A percentile compares a stretch with the other conserved stretches of the same genome.
phyloP scores from a whole-genome alignment of 2,329 filamentous ascomycete species.

The Fusarium concolor region DNA sequence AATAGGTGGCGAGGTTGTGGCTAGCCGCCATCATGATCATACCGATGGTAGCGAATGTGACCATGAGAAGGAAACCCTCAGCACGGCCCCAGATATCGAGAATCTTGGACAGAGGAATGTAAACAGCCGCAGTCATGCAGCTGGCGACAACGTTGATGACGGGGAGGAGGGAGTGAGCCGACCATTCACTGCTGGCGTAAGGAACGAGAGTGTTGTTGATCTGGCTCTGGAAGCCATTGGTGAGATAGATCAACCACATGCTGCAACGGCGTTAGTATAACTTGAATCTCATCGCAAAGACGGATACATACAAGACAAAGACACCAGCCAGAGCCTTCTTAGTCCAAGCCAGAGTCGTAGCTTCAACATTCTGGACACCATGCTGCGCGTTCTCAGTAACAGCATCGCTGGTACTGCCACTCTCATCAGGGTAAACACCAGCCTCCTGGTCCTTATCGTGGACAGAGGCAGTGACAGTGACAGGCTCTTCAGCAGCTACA shows the following conservation, averaged over 20 bases:
- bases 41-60: slow-evolving; percentile 60
- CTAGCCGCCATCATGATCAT: slow-evolving; percentile 72
- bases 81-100: slow-evolving; percentile 73
- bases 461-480: slow-evolving; percentile 17
- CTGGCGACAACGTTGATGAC: slow-evolving; percentile 65
- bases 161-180: slow-evolving; percentile 64
- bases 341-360: slow-evolving; percentile 56
- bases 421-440: slow-evolving; percentile 16
- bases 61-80: slow-evolving; percentile 68
- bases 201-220: slow-evolving; percentile 57
- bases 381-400: slow-evolving; percentile 47
- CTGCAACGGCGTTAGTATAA: slow-evolving; percentile 23
- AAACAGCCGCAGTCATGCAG: slow-evolving; percentile 68
- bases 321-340: slow-evolving; percentile 51
- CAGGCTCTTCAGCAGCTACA: slow-evolving; percentile 17
- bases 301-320: slow-evolving; percentile 50
- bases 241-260: slow-evolving; percentile 63
- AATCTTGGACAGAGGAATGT: slow-evolving; percentile 71
- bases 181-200: slow-evolving; percentile 64
- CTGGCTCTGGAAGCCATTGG: slow-evolving; percentile 61
- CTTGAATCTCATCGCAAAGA: neutral
- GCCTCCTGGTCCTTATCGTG: slow-evolving; percentile 36
- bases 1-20: slow-evolving; percentile 55
- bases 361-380: slow-evolving; percentile 56
- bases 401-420: slow-evolving; percentile 21